These are phyloP conservation scores for Cymbopogon citratus DNA, from an alignment of 176 grass and related monocot species.

Conservation along the genomic window DNA sequence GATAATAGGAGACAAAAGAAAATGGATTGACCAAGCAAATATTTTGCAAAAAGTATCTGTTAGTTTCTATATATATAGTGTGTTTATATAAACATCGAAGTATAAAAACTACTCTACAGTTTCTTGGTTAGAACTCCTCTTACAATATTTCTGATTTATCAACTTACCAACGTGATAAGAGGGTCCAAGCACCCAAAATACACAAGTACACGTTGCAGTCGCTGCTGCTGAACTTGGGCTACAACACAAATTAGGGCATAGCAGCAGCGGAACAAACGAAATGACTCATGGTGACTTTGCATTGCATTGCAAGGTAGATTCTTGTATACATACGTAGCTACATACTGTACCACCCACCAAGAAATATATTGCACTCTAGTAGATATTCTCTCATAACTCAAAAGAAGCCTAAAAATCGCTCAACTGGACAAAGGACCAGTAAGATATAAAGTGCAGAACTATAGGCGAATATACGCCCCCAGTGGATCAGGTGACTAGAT, in stretches of 20 bases:
- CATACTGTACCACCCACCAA: conserved; percentile 23
- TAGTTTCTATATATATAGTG: too few relatives aligned
- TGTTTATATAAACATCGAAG: too few relatives aligned
- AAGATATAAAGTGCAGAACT: background rate
- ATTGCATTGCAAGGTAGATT: conserved; percentile 11
- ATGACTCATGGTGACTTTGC: background rate
- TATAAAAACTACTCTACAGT: too few relatives aligned
- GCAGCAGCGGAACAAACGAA: background rate
- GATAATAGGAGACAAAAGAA: too few relatives aligned
- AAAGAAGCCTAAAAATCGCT: conserved; percentile 20
- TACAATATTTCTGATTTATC: background rate
- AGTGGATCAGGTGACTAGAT: background rate
- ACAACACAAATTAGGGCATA: background rate
- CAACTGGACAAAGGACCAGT: conserved; percentile 30
- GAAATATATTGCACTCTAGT: background rate
- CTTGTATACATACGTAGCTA: conserved; percentile 34
- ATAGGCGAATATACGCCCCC: background rate
- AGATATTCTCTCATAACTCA: conserved; percentile 2
- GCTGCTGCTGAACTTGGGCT: background rate
- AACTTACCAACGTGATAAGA: background rate
- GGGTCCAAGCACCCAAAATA: background rate
- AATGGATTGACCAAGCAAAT: too few relatives aligned
- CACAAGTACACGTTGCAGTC: background rate
- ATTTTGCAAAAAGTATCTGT: too few relatives aligned
- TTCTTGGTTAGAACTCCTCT: background rate